phyloP scores from a whole-genome alignment of 176 grass and related monocot genomes.

The Lolium multiflorum region DNA sequence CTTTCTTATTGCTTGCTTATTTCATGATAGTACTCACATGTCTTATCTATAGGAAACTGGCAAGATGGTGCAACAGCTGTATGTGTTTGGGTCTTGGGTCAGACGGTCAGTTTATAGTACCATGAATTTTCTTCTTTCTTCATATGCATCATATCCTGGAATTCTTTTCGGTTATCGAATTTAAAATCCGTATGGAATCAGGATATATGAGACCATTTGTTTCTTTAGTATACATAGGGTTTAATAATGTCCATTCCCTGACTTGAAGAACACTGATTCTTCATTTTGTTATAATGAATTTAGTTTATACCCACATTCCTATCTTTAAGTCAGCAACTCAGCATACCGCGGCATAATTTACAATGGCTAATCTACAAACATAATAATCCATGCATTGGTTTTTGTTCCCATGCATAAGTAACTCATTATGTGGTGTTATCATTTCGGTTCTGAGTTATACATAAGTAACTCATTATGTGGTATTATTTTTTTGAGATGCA shows the following conservation, averaged over 20 bases:
- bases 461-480: not conserved
- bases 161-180: not conserved
- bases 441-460: too few species aligned
- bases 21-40: constrained; percentile 11
- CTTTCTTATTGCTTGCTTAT: not conserved
- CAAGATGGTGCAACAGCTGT: constrained; percentile 96
- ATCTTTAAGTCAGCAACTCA: constrained; percentile 23
- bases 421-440: not conserved
- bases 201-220: not conserved
- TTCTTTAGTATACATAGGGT: constrained; percentile 10
- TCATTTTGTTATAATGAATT: not conserved
- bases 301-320: not conserved
- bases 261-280: not conserved
- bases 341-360: not conserved
- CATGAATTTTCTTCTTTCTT: not conserved
- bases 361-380: not conserved
- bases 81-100: constrained; percentile 87
- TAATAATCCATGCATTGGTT: not conserved
- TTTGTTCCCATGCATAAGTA: not conserved
- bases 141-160: not conserved
- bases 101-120: constrained; percentile 60
- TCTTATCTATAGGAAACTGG: constrained; percentile 73
- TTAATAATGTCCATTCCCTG: not conserved
- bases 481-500: not conserved
- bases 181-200: not conserved